Percentiles rank a stretch among this genome's conserved stretches.
Evolutionary conservation across 2,329 filamentous ascomycete species (phyloP).

Genomic region (Penicillium sp.): DNA sequence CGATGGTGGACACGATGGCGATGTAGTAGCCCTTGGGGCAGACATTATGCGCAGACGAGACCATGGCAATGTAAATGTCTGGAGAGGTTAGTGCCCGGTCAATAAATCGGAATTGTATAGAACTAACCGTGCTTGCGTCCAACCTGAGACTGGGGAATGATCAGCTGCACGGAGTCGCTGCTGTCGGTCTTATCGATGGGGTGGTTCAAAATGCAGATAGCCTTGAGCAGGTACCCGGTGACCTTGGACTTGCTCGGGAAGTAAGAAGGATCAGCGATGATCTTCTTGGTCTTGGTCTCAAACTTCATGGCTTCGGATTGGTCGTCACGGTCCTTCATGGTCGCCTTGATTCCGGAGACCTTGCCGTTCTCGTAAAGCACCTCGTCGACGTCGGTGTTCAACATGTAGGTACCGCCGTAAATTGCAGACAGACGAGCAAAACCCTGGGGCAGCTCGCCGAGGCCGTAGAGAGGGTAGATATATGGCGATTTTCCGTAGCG

Average conservation of each 20-base stretch:
- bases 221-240: slow-evolving; percentile 85
- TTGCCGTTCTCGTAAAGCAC: slow-evolving; percentile 77
- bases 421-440: slow-evolving; percentile 97
- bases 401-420: slow-evolving; percentile 98
- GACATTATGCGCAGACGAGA: slow-evolving; percentile 94
- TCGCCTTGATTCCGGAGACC: slow-evolving; percentile 94
- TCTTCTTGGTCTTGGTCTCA: slow-evolving; percentile 92
- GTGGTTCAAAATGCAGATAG: slow-evolving; percentile 96
- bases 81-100: slow-evolving; percentile 15
- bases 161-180: slow-evolving; percentile 86
- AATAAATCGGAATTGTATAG: background rate
- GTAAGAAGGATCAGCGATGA: slow-evolving; percentile 94
- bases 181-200: slow-evolving; percentile 86
- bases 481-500: slow-evolving; percentile 98
- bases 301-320: slow-evolving; percentile 77
- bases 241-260: slow-evolving; percentile 87
- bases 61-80: slow-evolving; percentile 97
- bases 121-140: slow-evolving; percentile 86
- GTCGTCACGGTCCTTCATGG: slow-evolving; percentile 84
- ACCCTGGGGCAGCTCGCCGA: slow-evolving; percentile 94
- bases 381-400: slow-evolving; percentile 93
- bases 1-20: slow-evolving; percentile 96
- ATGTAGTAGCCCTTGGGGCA: slow-evolving; percentile 99
- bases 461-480: slow-evolving; percentile 97
- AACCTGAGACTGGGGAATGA: slow-evolving; percentile 96